These are phyloP conservation scores for Didymella sp. DNA, from an alignment of 2,329 filamentous ascomycete genomes.

Conservation along the genomic window DNA sequence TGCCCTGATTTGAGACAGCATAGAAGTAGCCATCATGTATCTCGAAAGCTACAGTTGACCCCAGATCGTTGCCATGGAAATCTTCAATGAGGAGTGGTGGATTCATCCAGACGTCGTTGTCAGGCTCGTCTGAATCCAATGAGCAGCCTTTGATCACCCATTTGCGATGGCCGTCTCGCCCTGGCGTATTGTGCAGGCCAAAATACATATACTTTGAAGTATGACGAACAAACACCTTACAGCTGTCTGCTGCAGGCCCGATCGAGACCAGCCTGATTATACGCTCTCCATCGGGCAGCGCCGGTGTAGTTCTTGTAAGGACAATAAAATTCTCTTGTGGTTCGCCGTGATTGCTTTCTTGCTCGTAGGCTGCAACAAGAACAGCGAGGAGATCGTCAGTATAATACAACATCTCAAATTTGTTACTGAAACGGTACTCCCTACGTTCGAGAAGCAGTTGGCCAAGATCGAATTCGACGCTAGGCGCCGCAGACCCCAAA, in stretches of 20 bases:
- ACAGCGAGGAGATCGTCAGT: slow-evolving; percentile 44
- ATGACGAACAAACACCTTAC: slow-evolving; percentile 72
- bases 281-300: slow-evolving; percentile 35
- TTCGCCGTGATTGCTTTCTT: neutral
- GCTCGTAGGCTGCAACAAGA: slow-evolving; percentile 9
- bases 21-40: slow-evolving; percentile 72
- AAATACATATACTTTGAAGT: slow-evolving; percentile 67
- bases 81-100: slow-evolving; percentile 59
- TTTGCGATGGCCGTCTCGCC: slow-evolving; percentile 62
- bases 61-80: slow-evolving; percentile 69
- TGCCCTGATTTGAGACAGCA: slow-evolving; percentile 70
- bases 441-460: neutral
- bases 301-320: slow-evolving; percentile 28
- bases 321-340: neutral
- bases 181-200: slow-evolving; percentile 65
- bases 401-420: slow-evolving; percentile 39
- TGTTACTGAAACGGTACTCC: neutral
- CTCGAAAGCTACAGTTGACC: slow-evolving; percentile 73
- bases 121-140: slow-evolving; percentile 14
- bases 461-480: slow-evolving; percentile 30
- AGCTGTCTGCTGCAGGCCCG: slow-evolving; percentile 36
- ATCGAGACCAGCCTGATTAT: slow-evolving; percentile 45
- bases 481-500: slow-evolving; percentile 52
- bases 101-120: neutral
- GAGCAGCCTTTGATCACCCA: slow-evolving; percentile 65